Percentiles rank a stretch among this genome's conserved stretches.
Conservation (phyloP, 225 moss, liverwort and hornwort species). For the Rhytidiadelphus loreus region DNA sequence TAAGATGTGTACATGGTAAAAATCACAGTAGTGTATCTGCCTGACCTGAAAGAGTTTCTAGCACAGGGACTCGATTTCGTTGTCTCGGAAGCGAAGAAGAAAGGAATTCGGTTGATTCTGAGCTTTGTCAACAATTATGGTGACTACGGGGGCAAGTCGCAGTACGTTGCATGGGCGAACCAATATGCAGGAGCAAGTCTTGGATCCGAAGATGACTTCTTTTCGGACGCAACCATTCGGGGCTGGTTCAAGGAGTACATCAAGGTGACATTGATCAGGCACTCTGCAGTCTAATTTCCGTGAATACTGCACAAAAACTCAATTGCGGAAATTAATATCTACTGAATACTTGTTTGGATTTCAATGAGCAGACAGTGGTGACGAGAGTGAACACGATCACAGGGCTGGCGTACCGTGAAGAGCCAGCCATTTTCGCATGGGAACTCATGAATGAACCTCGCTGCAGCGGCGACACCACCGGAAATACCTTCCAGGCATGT, state of each 20-base stretch:
- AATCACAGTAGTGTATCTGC: not conserved
- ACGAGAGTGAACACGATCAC: constrained; percentile 32
- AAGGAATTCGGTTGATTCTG: constrained; percentile 36
- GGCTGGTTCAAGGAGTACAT: constrained; percentile 47
- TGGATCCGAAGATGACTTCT: constrained; percentile 39
- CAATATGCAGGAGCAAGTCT: constrained; percentile 15
- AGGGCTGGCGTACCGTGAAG: constrained; percentile 31
- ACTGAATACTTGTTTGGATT: not conserved
- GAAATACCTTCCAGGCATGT: constrained; percentile 39
- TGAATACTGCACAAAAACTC: not conserved
- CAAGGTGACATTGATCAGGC: constrained; percentile 9
- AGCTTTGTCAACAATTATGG: constrained; percentile 43
- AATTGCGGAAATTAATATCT: not conserved
- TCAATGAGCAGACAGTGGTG: constrained; percentile 18
- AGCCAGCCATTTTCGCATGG: constrained; percentile 54
- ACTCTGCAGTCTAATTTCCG: not conserved
- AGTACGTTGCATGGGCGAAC: constrained; percentile 60
- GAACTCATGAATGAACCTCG: constrained; percentile 63
- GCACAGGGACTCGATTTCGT: constrained; percentile 48
- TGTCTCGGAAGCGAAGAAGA: constrained; percentile 30
- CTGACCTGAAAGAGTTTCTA: not conserved
- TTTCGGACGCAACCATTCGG: constrained; percentile 30
- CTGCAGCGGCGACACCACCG: constrained; percentile 22
- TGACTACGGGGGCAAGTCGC: constrained; percentile 40
- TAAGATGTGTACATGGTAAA: not conserved